Conservation (phyloP, 345 rosid species). For the Conringia planisiliqua region DNA sequence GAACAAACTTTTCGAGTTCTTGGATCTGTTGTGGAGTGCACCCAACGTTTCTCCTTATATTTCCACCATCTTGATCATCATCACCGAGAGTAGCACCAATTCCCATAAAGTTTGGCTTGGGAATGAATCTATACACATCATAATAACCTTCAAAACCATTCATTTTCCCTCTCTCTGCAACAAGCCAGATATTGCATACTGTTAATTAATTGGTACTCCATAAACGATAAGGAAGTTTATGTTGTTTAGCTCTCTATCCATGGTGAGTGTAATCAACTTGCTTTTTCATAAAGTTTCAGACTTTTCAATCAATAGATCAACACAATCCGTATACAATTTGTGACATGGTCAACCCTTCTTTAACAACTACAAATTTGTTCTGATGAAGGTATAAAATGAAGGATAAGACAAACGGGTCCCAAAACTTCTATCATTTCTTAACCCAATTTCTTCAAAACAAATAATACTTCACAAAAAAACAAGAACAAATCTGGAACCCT, state of each 20-base stretch:
- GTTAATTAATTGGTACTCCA: not conserved
- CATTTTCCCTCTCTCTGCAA: constrained; percentile 45
- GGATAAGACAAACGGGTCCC: not conserved
- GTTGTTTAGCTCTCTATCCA: not conserved
- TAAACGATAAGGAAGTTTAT: not conserved
- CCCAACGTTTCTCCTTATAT: constrained; percentile 46
- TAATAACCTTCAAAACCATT: constrained; percentile 33
- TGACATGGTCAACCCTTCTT: too few relatives aligned
- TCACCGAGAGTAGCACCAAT: constrained; percentile 40
- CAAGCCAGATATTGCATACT: not conserved
- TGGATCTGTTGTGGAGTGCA: constrained; percentile 59
- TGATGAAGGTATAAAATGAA: not conserved
- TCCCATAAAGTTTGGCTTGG: constrained; percentile 29
- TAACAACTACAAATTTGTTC: not conserved
- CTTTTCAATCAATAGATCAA: not conserved
- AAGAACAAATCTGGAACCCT: not conserved
- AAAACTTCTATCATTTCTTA: too few relatives aligned
- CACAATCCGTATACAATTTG: not conserved
- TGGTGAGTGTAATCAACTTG: not conserved
- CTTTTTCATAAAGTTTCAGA: too few relatives aligned
- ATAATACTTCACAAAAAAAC: not conserved
- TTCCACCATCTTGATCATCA: constrained; percentile 38
- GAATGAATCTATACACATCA: constrained; percentile 33
- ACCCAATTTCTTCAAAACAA: not conserved
- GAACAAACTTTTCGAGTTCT: constrained; percentile 57